phyloP scores from a whole-genome alignment of 2,329 filamentous ascomycete species.

The Cladobotryum mycophilum region DNA sequence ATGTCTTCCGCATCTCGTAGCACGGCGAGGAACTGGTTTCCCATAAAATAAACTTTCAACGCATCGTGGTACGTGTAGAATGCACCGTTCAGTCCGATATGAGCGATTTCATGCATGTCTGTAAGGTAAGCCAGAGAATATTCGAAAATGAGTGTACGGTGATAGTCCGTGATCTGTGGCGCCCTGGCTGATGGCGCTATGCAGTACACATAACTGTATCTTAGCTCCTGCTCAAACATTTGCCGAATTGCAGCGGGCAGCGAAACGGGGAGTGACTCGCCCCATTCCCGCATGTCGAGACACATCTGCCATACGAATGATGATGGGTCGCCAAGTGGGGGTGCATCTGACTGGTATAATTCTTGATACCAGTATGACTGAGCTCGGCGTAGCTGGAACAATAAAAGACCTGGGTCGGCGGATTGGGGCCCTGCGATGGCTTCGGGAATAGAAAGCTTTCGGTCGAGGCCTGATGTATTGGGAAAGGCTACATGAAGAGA shows the following conservation, averaged over 20 bases:
- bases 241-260: conserved; percentile 61
- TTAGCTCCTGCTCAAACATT: conserved; percentile 79
- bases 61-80: conserved; percentile 86
- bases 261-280: conserved; percentile 62
- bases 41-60: conserved; percentile 72
- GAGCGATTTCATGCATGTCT: conserved; percentile 62
- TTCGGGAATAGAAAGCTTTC: conserved; percentile 36
- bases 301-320: conserved; percentile 72
- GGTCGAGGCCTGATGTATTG: conserved; percentile 38
- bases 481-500: conserved; percentile 78
- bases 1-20: conserved; percentile 52
- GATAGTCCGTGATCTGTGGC: conserved; percentile 67
- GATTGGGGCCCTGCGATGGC: conserved; percentile 41
- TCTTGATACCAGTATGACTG: conserved; percentile 88
- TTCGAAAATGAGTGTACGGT: conserved; percentile 77
- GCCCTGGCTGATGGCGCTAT: conserved; percentile 73
- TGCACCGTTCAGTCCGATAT: conserved; percentile 51
- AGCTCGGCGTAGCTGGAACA: conserved; percentile 77
- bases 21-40: conserved; percentile 56
- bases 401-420: conserved; percentile 64
- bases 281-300: conserved; percentile 73
- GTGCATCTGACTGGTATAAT: conserved; percentile 71
- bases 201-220: conserved; percentile 88
- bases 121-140: conserved; percentile 77
- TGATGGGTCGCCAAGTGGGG: conserved; percentile 61